phyloP scores from a whole-genome alignment of 2,329 filamentous ascomycete species.

The Mycosphaerella sp. region DNA sequence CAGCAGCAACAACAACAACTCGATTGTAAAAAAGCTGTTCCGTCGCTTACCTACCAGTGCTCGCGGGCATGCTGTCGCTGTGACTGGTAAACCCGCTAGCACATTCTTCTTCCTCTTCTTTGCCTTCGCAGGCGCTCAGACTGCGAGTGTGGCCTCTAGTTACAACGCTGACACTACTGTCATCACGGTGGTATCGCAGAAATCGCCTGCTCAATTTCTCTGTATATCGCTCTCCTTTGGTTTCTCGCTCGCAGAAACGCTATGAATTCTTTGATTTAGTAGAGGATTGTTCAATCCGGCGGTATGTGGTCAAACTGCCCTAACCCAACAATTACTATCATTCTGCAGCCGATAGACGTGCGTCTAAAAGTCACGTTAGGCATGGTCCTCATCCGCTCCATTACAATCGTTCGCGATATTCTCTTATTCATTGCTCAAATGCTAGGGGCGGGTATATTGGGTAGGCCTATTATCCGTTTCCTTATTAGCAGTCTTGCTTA shows the following conservation, averaged over 20 bases:
- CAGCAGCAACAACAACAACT: no score
- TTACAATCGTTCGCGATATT: no score
- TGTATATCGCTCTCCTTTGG: constrained; percentile 38
- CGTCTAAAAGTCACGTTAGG: no score
- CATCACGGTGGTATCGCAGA: constrained; percentile 24
- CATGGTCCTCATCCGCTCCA: no score
- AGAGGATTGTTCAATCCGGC: constrained; percentile 35
- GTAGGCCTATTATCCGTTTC: no score
- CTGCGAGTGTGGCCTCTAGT: constrained; percentile 36
- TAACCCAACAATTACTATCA: no score
- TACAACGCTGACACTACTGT: constrained; percentile 23
- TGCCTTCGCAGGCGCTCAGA: constrained; percentile 40
- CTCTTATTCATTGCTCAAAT: no score
- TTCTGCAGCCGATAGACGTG: no score
- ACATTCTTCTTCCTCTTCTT: constrained; percentile 44
- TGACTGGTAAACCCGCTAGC: constrained; percentile 38
- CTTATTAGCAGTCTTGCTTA: no score
- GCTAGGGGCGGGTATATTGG: no score
- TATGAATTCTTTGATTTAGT: constrained; percentile 36
- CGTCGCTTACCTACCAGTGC: no score
- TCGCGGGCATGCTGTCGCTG: constrained; percentile 28
- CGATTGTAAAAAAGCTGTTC: no score
- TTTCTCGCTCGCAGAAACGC: constrained; percentile 39
- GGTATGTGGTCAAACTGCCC: constrained; percentile 10
- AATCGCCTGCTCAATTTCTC: constrained; percentile 35